phyloP scores from a whole-genome alignment of 768 basidiomycete species.

The Neoboletus magnificus region DNA sequence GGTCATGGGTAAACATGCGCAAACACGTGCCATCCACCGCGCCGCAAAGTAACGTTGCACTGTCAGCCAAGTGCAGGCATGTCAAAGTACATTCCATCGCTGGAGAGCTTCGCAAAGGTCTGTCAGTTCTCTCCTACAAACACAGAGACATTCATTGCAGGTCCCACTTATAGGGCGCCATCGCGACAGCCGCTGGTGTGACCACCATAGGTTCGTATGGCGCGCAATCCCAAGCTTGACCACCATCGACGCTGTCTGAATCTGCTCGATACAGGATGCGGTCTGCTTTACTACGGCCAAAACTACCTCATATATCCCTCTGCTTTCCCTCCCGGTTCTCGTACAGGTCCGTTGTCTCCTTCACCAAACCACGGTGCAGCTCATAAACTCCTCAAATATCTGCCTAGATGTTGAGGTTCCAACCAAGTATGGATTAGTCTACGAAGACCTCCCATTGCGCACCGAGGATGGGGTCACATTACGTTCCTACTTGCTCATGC shows the following conservation, averaged over 20 bases:
- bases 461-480: slow-evolving; percentile 73
- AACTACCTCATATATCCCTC: slow-evolving; percentile 90
- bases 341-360: slow-evolving; percentile 53
- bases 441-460: slow-evolving; percentile 67
- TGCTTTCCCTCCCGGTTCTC: slow-evolving; percentile 74
- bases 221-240: background rate
- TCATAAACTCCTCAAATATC: slow-evolving; percentile 1
- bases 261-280: slow-evolving; percentile 45
- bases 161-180: slow-evolving; percentile 39
- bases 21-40: slow-evolving; percentile 7
- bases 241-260: background rate
- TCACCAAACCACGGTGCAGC: background rate
- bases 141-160: background rate
- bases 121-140: background rate
- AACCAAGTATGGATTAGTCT: slow-evolving; percentile 64
- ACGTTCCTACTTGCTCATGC: slow-evolving; percentile 73
- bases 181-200: slow-evolving; percentile 55
- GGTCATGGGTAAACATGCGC: slow-evolving; percentile 8
- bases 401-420: slow-evolving; percentile 67
- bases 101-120: slow-evolving; percentile 47
- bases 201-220: slow-evolving; percentile 49
- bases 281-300: slow-evolving; percentile 83
- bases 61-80: slow-evolving; percentile 18
- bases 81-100: slow-evolving; percentile 40
- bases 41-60: background rate